Evolutionary conservation across 2,329 filamentous ascomycete species (phyloP), one percentile per base, ranked within the genome.

Genomic region (Xylaria sp.): DNA sequence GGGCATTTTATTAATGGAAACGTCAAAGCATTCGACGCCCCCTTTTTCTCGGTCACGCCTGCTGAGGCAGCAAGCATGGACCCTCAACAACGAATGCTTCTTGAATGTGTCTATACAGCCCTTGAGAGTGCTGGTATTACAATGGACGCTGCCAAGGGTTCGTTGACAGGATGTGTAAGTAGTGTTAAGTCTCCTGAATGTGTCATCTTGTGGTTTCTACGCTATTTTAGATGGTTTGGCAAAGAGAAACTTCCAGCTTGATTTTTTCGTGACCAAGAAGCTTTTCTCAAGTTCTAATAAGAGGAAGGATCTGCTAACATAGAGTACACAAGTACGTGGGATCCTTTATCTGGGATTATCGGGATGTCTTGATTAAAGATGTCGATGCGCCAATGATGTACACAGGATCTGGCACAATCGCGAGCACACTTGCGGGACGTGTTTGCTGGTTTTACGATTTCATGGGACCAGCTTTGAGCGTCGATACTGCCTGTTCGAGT

Each of bases 401-500:
- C 28, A 58, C 58, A 1, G 63, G 58, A 4, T 58, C 67, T 25
- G 64, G 67, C 1, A 56, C 67, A 20, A 63, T 63, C 15, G 59
- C 54, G 2, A 64, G 59, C 20, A 68, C 51, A 12, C 59, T 65
- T 4, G 61, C 59, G 1, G 51, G 44, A 2, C 64, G 68, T 6
- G 56, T 70, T 4, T 46, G n/a, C 15, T 68, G 37, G 28, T 70
- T 70, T 23, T 70, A 64, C n/a, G 50, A 70, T 44, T 41, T 68
- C 7, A n/a, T 50, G n/a, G 68, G 68, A 13, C 65, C 65, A 8
- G 44, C 48, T n/a, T 2, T 70, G 32, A 54, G 10, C 8, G 25
- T 68, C 8, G 68, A 70, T 25, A 70, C 68, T n/a, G 68, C 65
- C 2, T 70, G 65, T 50, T 63, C 59, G 15, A 68, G 65, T 50